Base-by-base conservation (phyloP, 2,329 filamentous ascomycete genomes). In the Sphaerulina populicola region DNA sequence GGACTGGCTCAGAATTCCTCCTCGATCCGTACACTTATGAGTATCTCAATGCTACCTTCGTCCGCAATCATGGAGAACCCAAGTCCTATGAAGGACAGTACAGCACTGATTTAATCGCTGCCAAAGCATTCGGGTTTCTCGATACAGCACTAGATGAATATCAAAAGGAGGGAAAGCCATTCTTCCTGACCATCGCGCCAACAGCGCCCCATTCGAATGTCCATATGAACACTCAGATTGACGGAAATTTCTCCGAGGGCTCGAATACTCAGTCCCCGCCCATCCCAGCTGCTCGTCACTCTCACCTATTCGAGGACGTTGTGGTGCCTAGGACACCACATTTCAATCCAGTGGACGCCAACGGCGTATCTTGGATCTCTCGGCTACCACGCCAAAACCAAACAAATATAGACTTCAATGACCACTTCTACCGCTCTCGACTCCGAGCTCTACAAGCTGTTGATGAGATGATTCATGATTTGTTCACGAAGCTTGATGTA, bases 141-240 rank as follows among this genome's bases (percentile, higher is more conserved):
- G 74, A 81, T 2, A 77, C 85, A 45, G 84, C 79, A 0, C 69
- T 82, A 2, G 63, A 72, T 0, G 66, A 72, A 0, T 44, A 44
- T 15, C 40, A 49, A 15, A 14, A 36, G 15, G 41, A 39, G 6
- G 39, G 36, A 6, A 71, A 74, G 12, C 85, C 85, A 0, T 88
- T 86, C 67, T 87, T 88, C 62, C 64, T 88, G 3, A 76, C 75
- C 0, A 72, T 85, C 7, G 79, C 83, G 0, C 85, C 84, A 0
- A 74, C 83, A 5, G 83, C 79, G 0, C 84, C 85, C 0, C 85
- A 88, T 59, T 75, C 76, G 18, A 80, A 82, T 53, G 69, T 76
- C 3, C 62, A 74, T 39, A 54, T 64, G 49, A 51, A 57, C 14
- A 57, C 57, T 14, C 30, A 52, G 14, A 60, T 64, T 41, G 57